Evolutionary conservation across 805 yeast species (phyloP), one percentile per base, ranked within the genome.

Genomic region (Ogataea polymorpha): DNA sequence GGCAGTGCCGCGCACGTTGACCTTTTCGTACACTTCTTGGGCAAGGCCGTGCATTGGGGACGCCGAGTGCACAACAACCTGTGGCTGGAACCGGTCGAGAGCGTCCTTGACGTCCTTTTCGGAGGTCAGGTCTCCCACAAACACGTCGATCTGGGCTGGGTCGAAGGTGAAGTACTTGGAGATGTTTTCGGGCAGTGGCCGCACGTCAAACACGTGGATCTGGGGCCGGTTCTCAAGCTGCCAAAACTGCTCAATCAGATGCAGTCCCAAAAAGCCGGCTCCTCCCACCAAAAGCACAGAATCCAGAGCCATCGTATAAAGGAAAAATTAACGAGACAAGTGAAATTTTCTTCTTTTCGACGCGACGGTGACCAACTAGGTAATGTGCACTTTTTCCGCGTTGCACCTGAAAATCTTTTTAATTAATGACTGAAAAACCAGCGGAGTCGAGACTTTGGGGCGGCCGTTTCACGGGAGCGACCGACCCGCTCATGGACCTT

Each of bases 401-500:
- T 25, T 42, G 48, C 38, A 39, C 35, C 17, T 20, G 24, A 23
- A 34, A 33, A 34, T 27, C 27, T 18, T 23, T 28, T 16, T 32
- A 18, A 5, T 21, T 12, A 7, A 35, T 35, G 44, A 35, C 39
- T 24, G 61, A 62, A 26, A 63, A 74, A 53, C 80, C 81, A 51
- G 67, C 81, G 21, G 89, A 83, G 66, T 73, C 71, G 55, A 90
- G 82, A 64, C 72, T 91, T 51, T 91, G 99, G 99, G 99, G 99
- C 56, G 99, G 98, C 56, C 79, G 99, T 66, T 91, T 91, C 69
- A 91, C 97, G 46, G 98, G 95, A 35, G 91, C 91, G 48, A 81
- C 96, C 21, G 99, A 93, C 57, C 99, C 99, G 3, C 71, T 93
- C 59, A 93, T 93, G 99, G 95, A 93, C 61, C 72, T 91, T 39